A percentile compares a stretch with the other conserved stretches of the same genome.
Evolutionary conservation across 2,329 filamentous ascomycete species (phyloP).

Genomic region (Cordyceps pruinosa): DNA sequence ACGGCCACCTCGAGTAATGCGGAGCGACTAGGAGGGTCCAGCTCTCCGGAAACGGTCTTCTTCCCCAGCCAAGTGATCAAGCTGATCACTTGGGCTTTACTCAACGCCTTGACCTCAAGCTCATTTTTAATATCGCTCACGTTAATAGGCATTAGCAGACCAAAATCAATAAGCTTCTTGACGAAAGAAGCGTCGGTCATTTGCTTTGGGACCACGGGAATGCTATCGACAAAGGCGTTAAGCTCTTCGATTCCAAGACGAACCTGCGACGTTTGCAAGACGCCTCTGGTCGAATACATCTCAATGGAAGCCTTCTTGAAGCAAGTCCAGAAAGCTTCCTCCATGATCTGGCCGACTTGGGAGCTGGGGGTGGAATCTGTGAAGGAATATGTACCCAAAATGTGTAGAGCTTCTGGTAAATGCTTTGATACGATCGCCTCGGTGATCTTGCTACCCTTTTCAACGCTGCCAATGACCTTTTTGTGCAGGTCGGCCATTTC

Average conservation of each 20-base stretch:
- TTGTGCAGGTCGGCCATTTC: constrained; percentile 73
- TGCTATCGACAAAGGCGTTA: constrained; percentile 72
- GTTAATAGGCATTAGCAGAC: constrained; percentile 80
- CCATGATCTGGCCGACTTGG: constrained; percentile 77
- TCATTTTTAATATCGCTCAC: constrained; percentile 79
- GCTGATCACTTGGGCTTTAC: constrained; percentile 67
- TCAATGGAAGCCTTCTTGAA: constrained; percentile 78
- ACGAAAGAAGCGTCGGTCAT: constrained; percentile 71
- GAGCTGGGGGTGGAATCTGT: constrained; percentile 82
- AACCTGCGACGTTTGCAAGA: constrained; percentile 76
- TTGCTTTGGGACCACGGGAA: constrained; percentile 76
- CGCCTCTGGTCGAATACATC: constrained; percentile 78
- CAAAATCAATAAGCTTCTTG: constrained; percentile 72
- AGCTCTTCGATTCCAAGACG: constrained; percentile 64
- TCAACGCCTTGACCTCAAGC: constrained; percentile 74
- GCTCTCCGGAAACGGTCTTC: constrained; percentile 63
- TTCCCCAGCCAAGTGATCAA: constrained; percentile 80
- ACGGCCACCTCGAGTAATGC: constrained; percentile 73
- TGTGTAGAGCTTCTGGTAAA: constrained; percentile 73
- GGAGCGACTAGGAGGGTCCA: constrained; percentile 61
- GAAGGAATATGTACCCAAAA: constrained; percentile 81
- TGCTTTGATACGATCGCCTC: constrained; percentile 59
- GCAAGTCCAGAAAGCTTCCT: constrained; percentile 94
- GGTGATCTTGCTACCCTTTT: constrained; percentile 45
- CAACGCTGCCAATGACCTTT: constrained; percentile 45